These are phyloP conservation scores for Phytopythium kandeliae DNA, from an alignment of 352 stramenopile genomes.

Conservation along the genomic window DNA sequence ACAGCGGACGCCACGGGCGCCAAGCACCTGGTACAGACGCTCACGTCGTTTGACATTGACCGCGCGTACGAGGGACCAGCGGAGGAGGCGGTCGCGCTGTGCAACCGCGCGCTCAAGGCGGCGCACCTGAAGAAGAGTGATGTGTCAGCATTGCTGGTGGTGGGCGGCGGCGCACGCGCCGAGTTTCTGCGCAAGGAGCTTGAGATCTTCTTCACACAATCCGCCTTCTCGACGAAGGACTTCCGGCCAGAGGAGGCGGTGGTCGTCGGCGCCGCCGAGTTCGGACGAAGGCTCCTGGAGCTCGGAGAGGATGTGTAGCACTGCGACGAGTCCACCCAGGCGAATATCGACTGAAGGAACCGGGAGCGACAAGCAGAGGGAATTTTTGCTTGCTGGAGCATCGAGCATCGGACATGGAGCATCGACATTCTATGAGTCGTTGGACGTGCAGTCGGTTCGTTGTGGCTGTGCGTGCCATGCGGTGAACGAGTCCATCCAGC, in stretches of 20 bases:
- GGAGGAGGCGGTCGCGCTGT: slow-evolving; percentile 26
- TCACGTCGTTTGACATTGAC: slow-evolving; percentile 47
- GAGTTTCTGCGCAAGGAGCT: slow-evolving; percentile 45
- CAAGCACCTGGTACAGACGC: slow-evolving; percentile 64
- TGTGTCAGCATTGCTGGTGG: slow-evolving; percentile 42
- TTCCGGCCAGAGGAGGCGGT: slow-evolving; percentile 59
- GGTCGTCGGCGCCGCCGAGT: slow-evolving; percentile 51
- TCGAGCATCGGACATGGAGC: too few species aligned
- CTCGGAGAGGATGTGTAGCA: neutral
- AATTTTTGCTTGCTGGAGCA: slow-evolving; percentile 1
- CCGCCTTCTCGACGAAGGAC: slow-evolving; percentile 40
- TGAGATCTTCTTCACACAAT: slow-evolving; percentile 39
- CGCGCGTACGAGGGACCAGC: slow-evolving; percentile 37
- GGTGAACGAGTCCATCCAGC: too few species aligned
- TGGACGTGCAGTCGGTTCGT: too few species aligned
- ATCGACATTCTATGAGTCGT: neutral
- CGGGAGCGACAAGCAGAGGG: too few species aligned
- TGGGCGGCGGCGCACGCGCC: slow-evolving; percentile 49
- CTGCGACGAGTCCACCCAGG: too few species aligned
- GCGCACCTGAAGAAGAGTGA: slow-evolving; percentile 30
- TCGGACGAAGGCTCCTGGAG: slow-evolving; percentile 34
- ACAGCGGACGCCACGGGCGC: slow-evolving; percentile 58
- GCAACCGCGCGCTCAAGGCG: slow-evolving; percentile 22
- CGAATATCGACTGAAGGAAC: too few species aligned
- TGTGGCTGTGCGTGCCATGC: too few species aligned